Conservation (phyloP, 768 basidiomycete genomes). For the Boletus vinaceobasis region DNA sequence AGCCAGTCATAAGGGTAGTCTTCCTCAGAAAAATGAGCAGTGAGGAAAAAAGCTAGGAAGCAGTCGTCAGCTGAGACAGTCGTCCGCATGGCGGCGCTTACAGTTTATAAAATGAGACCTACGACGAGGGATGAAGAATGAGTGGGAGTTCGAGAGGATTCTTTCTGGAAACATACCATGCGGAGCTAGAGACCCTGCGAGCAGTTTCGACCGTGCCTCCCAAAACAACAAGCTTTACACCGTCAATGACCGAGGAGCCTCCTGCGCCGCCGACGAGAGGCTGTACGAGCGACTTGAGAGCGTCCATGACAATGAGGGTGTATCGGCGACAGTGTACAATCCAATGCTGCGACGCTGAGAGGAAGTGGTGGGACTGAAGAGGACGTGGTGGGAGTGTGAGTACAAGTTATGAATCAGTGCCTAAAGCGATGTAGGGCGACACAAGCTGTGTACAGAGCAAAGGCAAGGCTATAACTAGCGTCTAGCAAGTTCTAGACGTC, state of each 20-base stretch:
- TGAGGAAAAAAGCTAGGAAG: slow-evolving; percentile 73
- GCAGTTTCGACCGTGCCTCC: slow-evolving; percentile 88
- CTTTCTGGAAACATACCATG: slow-evolving; percentile 53
- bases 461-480: background rate
- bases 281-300: slow-evolving; percentile 75
- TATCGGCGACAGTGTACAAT: slow-evolving; percentile 27
- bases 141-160: slow-evolving; percentile 5
- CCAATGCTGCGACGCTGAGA: slow-evolving; percentile 36
- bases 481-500: background rate
- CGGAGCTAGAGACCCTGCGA: slow-evolving; percentile 74
- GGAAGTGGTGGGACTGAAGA: slow-evolving; percentile 14
- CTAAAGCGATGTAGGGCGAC: slow-evolving; percentile 7
- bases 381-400: slow-evolving; percentile 25
- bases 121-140: slow-evolving; percentile 4
- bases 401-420: slow-evolving; percentile 5
- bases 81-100: slow-evolving; percentile 38
- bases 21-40: slow-evolving; percentile 87
- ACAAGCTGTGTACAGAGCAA: slow-evolving; percentile 25
- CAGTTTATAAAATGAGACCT: slow-evolving; percentile 88
- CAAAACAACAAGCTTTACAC: slow-evolving; percentile 85
- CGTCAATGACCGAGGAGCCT: slow-evolving; percentile 78
- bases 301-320: slow-evolving; percentile 55
- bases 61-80: slow-evolving; percentile 6
- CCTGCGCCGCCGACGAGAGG: slow-evolving; percentile 74
- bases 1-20: slow-evolving; percentile 91